Evolutionary conservation across 2,329 filamentous ascomycete genomes (phyloP).

Genomic region (Monosporascus sp.): DNA sequence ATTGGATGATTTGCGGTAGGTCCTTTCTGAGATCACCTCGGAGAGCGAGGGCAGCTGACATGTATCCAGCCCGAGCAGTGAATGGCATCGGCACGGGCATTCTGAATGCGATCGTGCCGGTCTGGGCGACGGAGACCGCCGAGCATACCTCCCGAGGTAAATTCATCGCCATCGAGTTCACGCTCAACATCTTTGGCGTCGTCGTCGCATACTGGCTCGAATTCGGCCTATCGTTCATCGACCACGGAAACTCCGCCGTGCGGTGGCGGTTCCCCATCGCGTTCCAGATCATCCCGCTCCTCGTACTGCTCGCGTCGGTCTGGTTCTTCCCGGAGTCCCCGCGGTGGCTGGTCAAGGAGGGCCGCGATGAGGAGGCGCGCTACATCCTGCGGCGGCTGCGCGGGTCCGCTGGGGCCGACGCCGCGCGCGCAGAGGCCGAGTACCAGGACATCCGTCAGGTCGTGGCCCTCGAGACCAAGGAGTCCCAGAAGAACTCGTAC

Average conservation of each 20-base stretch:
- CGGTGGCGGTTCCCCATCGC: conserved; percentile 66
- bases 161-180: conserved; percentile 69
- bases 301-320: conserved; percentile 50
- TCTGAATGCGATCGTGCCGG: conserved; percentile 65
- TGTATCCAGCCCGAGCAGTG: conserved; percentile 44
- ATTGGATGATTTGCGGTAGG: conserved; percentile 66
- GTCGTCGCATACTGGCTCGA: conserved; percentile 59
- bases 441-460: conserved; percentile 65
- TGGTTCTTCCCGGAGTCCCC: conserved; percentile 70
- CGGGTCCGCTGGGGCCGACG: conserved; percentile 50
- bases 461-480: conserved; percentile 57
- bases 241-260: conserved; percentile 52
- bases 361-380: conserved; percentile 61
- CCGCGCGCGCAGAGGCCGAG: conserved; percentile 53
- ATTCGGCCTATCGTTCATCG: conserved; percentile 57
- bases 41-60: conserved; percentile 1
- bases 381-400: conserved; percentile 62
- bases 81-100: conserved; percentile 67
- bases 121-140: conserved; percentile 67
- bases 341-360: conserved; percentile 62
- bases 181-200: conserved; percentile 67
- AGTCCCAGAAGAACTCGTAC: conserved; percentile 54
- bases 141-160: conserved; percentile 64
- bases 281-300: conserved; percentile 63
- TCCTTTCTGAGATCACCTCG: background rate